Evolutionary conservation across 2,329 filamentous ascomycete genomes (phyloP), one percentile per base, ranked within the genome.

Genomic region (Cladosporium sp.): DNA sequence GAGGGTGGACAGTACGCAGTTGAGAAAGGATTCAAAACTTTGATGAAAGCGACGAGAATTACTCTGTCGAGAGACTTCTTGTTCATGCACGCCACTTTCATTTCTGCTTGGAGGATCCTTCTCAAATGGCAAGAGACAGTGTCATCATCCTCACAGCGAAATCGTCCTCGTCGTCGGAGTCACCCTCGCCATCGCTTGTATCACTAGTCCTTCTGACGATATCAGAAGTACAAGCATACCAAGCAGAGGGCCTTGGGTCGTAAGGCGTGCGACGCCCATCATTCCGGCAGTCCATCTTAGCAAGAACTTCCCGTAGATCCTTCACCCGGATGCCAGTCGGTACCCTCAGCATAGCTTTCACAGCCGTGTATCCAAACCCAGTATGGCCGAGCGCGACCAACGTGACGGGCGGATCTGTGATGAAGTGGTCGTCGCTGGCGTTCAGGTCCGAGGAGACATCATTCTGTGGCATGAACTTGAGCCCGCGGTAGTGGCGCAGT

Each of bases 1-100:
- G 72, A 84, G 88, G 65, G 83, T 89, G 73, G 88, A 94, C 75
- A 95, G 91, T 77, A 81, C 82, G 21, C n/a, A 2, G 12, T 15
- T 41, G n/a, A n/a, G 14, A 21, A 24, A 12, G 10, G 10, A 11
- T 10, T 18, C 55, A 10, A 58, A 34, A 18, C 55, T 58, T n/a
- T 58, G 55, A 58, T 38, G 18, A 21, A n/a, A 10, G n/a, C 41
- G 41, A 5, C 41, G 8, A 10, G 8, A 36, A 14, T 4, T 47
- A 4, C 4, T 47, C 10, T 24, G 8, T 47, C n/a, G 41, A 47
- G 11, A 0, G n/a, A 47, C n/a, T 47, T 10, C 41, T 47, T 47
- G 41, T 8, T 47, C 8, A 24, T 21, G n/a, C 41, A 14, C 11
- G 18, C n/a, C 41, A 47, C 21, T 12, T 3, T 8, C 7, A 4